phyloP scores from a whole-genome alignment of 179 eudicot genomes.

The Nepenthes alata region DNA sequence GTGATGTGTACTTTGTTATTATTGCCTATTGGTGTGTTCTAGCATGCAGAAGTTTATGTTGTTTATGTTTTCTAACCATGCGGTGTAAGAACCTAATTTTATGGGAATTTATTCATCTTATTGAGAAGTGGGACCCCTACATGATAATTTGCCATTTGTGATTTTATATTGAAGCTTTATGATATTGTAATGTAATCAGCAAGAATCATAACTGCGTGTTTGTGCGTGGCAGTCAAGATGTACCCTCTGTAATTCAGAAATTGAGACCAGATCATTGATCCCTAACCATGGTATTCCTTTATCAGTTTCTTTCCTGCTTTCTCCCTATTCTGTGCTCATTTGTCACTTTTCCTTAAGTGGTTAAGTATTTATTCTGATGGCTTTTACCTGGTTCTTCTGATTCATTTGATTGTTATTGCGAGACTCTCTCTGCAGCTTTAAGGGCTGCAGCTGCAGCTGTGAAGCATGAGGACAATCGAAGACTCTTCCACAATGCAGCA shows the following conservation, averaged over 20 bases:
- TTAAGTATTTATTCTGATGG: no score
- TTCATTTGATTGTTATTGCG: background rate
- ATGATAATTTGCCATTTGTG: no score
- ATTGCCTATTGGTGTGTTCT: no score
- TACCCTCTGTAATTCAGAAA: slow-evolving; percentile 56
- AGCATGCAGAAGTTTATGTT: no score
- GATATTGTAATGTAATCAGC: no score
- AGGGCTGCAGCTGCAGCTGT: slow-evolving; percentile 87
- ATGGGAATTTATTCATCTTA: no score
- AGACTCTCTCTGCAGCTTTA: slow-evolving; percentile 37
- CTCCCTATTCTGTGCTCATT: background rate
- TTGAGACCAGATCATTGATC: slow-evolving; percentile 45
- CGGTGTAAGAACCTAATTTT: no score
- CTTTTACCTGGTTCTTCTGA: background rate
- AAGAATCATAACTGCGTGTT: background rate
- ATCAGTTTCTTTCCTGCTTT: background rate
- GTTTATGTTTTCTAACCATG: no score
- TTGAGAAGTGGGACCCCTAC: no score
- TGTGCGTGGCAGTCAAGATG: slow-evolving; percentile 60
- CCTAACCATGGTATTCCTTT: slow-evolving; percentile 63
- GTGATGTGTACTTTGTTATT: no score
- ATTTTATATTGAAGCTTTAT: no score
- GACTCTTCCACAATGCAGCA: slow-evolving; percentile 68
- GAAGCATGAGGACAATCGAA: slow-evolving; percentile 68
- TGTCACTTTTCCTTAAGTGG: background rate